phyloP scores from a whole-genome alignment of 2,329 filamentous ascomycete genomes.

The Fusarium sororula region DNA sequence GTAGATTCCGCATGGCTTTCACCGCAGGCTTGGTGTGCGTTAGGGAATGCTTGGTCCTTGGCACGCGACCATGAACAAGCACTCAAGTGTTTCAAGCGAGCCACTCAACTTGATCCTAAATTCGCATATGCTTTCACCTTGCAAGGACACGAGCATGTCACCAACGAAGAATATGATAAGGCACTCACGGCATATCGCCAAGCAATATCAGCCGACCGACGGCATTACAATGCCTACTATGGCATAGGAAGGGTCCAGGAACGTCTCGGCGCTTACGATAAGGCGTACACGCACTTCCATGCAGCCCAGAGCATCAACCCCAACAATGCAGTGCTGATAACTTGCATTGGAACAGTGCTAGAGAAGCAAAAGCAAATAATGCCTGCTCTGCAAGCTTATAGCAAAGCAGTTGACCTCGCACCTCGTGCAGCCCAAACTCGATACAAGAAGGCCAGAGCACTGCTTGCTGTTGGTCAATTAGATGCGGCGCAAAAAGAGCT shows the following conservation, averaged over 20 bases:
- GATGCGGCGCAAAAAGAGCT: conserved; percentile 82
- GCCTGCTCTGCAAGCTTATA: conserved; percentile 82
- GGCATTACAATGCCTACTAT: conserved; percentile 99
- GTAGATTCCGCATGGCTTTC: conserved; percentile 88
- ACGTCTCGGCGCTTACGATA: conserved; percentile 88
- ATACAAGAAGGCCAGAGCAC: conserved; percentile 90
- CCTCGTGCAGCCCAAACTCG: conserved; percentile 84
- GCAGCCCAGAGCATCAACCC: conserved; percentile 91
- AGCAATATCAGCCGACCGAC: conserved; percentile 83
- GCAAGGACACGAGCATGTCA: conserved; percentile 94
- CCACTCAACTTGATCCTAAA: conserved; percentile 86
- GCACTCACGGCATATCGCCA: conserved; percentile 87
- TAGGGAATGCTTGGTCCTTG: conserved; percentile 95
- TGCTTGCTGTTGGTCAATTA: conserved; percentile 78
- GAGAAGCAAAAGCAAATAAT: conserved; percentile 88
- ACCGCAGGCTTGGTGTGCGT: conserved; percentile 93
- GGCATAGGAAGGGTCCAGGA: conserved; percentile 86
- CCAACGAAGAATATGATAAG: conserved; percentile 97
- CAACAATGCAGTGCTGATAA: conserved; percentile 90
- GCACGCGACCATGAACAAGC: conserved; percentile 94
- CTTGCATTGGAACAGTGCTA: conserved; percentile 88
- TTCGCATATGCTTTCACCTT: conserved; percentile 97
- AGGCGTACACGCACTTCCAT: conserved; percentile 90
- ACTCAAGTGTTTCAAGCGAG: conserved; percentile 91
- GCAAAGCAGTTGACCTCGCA: conserved; percentile 81